Evolutionary conservation across 1,284 basidiomycete species (phyloP).

Genomic region (Rhizoctonia solani): DNA sequence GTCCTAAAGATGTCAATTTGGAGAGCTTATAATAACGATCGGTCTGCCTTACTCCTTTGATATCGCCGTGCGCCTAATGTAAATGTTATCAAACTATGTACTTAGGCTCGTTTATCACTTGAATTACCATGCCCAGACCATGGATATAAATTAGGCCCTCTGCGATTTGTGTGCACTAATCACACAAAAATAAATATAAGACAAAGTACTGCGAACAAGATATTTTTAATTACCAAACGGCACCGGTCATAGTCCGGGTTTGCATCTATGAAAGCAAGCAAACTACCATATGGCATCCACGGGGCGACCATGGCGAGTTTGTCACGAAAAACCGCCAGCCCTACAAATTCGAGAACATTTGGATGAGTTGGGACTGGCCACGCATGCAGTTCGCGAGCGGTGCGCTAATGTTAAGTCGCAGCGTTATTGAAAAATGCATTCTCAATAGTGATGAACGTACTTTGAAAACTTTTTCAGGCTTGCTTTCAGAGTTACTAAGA

Average conservation of each 20-base stretch:
- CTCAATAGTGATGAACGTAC: background rate
- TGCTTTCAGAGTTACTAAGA: constrained; percentile 1
- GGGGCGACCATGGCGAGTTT: constrained; percentile 23
- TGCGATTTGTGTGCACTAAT: constrained; percentile 17
- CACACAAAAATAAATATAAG: background rate
- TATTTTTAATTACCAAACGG: background rate
- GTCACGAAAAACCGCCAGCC: constrained; percentile 13
- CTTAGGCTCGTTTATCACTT: no score
- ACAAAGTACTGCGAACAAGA: background rate
- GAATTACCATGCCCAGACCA: constrained; percentile 8
- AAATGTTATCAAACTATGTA: background rate
- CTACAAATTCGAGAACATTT: constrained; percentile 5
- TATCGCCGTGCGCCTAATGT: constrained; percentile 22
- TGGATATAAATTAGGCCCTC: constrained; percentile 19
- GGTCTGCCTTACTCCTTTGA: constrained; percentile 9
- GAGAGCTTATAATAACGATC: background rate
- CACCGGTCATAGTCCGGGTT: background rate
- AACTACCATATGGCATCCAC: constrained; percentile 20
- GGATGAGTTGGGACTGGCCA: constrained; percentile 14
- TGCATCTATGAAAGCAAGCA: constrained; percentile 11
- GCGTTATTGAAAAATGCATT: background rate
- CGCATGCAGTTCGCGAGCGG: constrained; percentile 21
- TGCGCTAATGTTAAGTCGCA: background rate
- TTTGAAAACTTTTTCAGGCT: constrained; percentile 25
- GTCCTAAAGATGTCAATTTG: background rate